Evolutionary conservation across 2,329 filamentous ascomycete genomes (phyloP).

Genomic region (Clonostachys chloroleuca): DNA sequence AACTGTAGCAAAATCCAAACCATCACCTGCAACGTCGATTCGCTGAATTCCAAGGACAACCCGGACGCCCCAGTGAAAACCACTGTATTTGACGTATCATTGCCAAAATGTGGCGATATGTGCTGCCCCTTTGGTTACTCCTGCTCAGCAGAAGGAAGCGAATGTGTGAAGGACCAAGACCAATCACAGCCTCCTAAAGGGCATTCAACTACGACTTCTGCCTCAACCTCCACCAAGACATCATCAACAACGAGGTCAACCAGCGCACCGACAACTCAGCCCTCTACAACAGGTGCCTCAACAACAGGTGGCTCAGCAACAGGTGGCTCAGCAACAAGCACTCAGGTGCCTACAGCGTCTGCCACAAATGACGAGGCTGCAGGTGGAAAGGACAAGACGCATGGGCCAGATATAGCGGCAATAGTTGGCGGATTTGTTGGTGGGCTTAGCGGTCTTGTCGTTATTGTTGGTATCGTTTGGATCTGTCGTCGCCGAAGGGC

Average conservation of each 20-base stretch:
- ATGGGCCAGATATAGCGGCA: constrained; percentile 25
- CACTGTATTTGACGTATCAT: constrained; percentile 49
- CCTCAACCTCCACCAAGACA: constrained; percentile 3
- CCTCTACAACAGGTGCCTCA: constrained; percentile 3
- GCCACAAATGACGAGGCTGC: constrained; percentile 2
- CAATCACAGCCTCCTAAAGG: constrained; percentile 34
- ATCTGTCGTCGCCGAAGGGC: constrained; percentile 27
- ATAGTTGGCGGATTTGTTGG: constrained; percentile 43
- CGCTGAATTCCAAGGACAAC: constrained; percentile 54
- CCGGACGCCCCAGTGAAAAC: constrained; percentile 63
- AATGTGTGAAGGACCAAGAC: constrained; percentile 49
- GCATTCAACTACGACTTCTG: constrained; percentile 8
- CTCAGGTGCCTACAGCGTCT: neutral
- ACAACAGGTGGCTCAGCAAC: constrained; percentile 7
- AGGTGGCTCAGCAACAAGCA: constrained; percentile 5
- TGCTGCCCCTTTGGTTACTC: constrained; percentile 74
- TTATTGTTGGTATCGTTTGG: constrained; percentile 30
- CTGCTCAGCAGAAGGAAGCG: constrained; percentile 38
- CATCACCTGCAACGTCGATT: constrained; percentile 58
- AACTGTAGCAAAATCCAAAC: constrained; percentile 58
- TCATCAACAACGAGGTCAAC: constrained; percentile 2
- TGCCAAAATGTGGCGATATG: constrained; percentile 51
- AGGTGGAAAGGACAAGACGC: constrained; percentile 4
- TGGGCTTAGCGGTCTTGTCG: constrained; percentile 35
- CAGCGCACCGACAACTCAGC: neutral